A percentile compares a stretch with the other conserved stretches of the same genome.
These are phyloP conservation scores for Epichloe gansuensis DNA, from an alignment of 2,329 filamentous ascomycete species.

Conservation along the genomic window DNA sequence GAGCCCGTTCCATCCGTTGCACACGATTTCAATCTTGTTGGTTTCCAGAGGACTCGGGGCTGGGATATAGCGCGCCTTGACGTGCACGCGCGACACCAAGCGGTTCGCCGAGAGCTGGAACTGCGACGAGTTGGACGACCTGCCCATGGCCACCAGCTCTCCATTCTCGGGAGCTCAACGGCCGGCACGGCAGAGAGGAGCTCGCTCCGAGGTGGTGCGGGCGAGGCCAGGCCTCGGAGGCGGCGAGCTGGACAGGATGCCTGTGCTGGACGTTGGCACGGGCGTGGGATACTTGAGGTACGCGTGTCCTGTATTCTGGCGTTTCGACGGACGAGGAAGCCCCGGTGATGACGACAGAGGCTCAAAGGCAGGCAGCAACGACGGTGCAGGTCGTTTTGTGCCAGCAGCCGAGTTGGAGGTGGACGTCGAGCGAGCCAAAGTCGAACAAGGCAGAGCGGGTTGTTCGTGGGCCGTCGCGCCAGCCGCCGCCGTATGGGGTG, in stretches of 20 bases:
- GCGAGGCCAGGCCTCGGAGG: conserved; percentile 38
- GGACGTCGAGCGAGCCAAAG: conserved; percentile 1
- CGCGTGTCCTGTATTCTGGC: conserved; percentile 40
- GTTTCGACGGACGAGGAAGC: conserved; percentile 57
- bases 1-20: conserved; percentile 90
- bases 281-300: conserved; percentile 79
- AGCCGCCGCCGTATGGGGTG: conserved; percentile 8
- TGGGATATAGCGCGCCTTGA: conserved; percentile 73
- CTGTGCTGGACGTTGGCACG: conserved; percentile 84
- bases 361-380: conserved; percentile 68
- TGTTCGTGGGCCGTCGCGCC: conserved; percentile 14
- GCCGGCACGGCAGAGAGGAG: conserved; percentile 73
- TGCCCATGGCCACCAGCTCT: conserved; percentile 73
- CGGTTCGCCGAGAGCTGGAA: conserved; percentile 89
- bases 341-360: conserved; percentile 65
- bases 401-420: conserved; percentile 21
- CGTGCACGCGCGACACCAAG: conserved; percentile 84
- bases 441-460: conserved; percentile 21
- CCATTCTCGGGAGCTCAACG: conserved; percentile 70
- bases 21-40: conserved; percentile 77
- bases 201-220: conserved; percentile 61
- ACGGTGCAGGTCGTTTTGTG: conserved; percentile 51
- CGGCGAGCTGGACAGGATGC: conserved; percentile 79
- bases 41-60: conserved; percentile 54
- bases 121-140: conserved; percentile 90